Conservation (phyloP, 371 early-diverging fungal species). For the Batkoa obscura region DNA sequence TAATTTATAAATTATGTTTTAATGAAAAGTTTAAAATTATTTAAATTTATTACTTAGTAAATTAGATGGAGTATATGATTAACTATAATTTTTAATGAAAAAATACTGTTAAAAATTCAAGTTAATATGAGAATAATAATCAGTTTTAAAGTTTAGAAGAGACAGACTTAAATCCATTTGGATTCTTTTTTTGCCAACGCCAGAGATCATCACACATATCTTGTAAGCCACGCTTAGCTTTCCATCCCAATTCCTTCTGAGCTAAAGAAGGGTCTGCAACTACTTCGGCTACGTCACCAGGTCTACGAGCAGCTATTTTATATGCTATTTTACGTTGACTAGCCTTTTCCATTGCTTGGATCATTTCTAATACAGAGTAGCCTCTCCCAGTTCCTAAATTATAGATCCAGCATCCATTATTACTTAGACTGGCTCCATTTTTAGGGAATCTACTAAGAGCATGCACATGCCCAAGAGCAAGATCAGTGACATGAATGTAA, state of each 20-base stretch:
- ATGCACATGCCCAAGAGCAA: constrained; percentile 67
- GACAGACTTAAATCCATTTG: constrained; percentile 24
- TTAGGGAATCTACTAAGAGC: constrained; percentile 54
- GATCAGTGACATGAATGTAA: constrained; percentile 78
- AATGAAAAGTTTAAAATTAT: too few relatives aligned
- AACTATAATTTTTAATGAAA: too few relatives aligned
- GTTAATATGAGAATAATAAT: too few relatives aligned
- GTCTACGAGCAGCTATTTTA: constrained; percentile 37
- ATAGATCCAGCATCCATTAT: constrained; percentile 21
- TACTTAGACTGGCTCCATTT: background rate
- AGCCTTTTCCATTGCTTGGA: constrained; percentile 49
- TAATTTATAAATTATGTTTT: too few relatives aligned
- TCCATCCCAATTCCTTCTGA: constrained; percentile 50
- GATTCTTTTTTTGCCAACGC: constrained; percentile 60
- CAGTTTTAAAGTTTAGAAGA: too few relatives aligned
- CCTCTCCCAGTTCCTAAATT: constrained; percentile 82
- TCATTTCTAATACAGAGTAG: constrained; percentile 73
- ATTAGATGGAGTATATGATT: too few relatives aligned
- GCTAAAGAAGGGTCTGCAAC: constrained; percentile 61
- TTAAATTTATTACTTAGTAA: too few relatives aligned
- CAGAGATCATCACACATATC: constrained; percentile 81
- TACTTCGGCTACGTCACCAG: constrained; percentile 66
- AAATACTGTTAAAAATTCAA: too few relatives aligned
- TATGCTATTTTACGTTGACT: constrained; percentile 45
- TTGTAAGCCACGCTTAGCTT: constrained; percentile 36